Percentiles rank a stretch among this genome's conserved stretches.
Evolutionary conservation across 139 green algal genomes (phyloP).

Genomic region (Chlorella vulgaris): DNA sequence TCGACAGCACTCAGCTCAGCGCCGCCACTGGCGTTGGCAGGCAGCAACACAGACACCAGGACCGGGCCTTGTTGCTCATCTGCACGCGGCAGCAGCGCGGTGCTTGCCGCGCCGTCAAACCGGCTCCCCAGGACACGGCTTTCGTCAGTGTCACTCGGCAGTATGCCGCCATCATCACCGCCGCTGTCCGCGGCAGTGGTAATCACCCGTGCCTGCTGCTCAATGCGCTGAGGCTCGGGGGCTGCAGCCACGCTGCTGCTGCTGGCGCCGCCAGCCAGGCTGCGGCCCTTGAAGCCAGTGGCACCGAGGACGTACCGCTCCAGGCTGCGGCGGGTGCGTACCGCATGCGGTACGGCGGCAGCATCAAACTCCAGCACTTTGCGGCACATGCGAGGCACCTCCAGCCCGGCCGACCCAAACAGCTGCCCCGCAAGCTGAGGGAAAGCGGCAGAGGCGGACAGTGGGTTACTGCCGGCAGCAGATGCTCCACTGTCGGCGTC

Average conservation of each 20-base stretch:
- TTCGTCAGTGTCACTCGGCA: no score
- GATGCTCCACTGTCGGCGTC: conserved; percentile 1
- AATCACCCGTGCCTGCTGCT: background rate
- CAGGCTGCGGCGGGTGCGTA: conserved; percentile 31
- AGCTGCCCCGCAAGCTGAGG: conserved; percentile 30
- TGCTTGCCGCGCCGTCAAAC: no score
- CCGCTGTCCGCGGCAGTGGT: no score
- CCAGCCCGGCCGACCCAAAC: conserved; percentile 36
- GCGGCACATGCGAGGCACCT: conserved; percentile 30
- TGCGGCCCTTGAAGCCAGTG: conserved; percentile 34
- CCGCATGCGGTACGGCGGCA: conserved; percentile 14
- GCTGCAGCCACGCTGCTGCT: background rate
- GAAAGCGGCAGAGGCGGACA: conserved; percentile 26
- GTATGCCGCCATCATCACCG: no score
- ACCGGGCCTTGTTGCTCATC: background rate
- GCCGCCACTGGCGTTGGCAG: conserved; percentile 38
- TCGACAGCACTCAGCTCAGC: conserved; percentile 40
- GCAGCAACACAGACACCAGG: conserved; percentile 57
- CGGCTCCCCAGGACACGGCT: no score
- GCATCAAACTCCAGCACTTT: conserved; percentile 55
- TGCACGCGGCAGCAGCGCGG: background rate
- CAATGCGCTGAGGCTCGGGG: background rate
- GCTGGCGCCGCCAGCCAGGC: background rate
- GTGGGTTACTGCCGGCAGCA: background rate
- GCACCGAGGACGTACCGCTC: conserved; percentile 35